Evolutionary conservation across 139 green algal genomes (phyloP), one percentile per base, ranked within the genome.

Genomic region (Tetratostichococcus sp.): DNA sequence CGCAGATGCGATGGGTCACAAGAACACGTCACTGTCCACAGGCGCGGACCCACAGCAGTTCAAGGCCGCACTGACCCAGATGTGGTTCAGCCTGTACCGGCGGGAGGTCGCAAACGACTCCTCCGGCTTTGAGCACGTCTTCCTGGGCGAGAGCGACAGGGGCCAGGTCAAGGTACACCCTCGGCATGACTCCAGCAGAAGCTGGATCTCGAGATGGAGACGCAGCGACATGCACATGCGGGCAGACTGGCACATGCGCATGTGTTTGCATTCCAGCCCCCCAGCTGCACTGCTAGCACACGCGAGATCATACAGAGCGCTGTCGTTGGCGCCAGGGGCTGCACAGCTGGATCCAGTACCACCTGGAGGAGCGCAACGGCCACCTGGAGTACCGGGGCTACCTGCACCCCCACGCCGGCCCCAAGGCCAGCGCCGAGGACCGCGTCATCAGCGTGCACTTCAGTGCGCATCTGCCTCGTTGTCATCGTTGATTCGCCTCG

Each of bases 101-200:
- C 74, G 84, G 4, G 70, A 78, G 26, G 78, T 74, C 1, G 25
- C 43, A 11, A 82, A 89, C 65, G 89, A 91, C 78, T 88, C 83
- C 30, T 87, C 69, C 58, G 89, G 86, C 65, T 94, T 94, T 77
- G 90, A 94, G 87, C 90, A 94, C 70, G 87, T 92, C 31, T 93
- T 93, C 80, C 74, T 93, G 25, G 89, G 89, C 8, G 89, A 94
- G 76, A 72, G 76, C n/a, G 78, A 89, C 62, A 72, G 80, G 6
- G 81, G 72, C 0, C 39, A 21, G 70, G 69, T 65, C 35, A 62
- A 62, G 50, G 50, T 62, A 17, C 14, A 17, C 50, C 4, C 2
- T 8, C 26, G 2, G 26, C 2, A 28, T 62, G 39, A n/a, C n/a
- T n/a, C n/a, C n/a, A 50, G 39, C 39, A 50, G 39, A 50, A 21